These are phyloP conservation scores for Apiospora hydei DNA, from an alignment of 2,329 filamentous ascomycete genomes.

Conservation along the genomic window DNA sequence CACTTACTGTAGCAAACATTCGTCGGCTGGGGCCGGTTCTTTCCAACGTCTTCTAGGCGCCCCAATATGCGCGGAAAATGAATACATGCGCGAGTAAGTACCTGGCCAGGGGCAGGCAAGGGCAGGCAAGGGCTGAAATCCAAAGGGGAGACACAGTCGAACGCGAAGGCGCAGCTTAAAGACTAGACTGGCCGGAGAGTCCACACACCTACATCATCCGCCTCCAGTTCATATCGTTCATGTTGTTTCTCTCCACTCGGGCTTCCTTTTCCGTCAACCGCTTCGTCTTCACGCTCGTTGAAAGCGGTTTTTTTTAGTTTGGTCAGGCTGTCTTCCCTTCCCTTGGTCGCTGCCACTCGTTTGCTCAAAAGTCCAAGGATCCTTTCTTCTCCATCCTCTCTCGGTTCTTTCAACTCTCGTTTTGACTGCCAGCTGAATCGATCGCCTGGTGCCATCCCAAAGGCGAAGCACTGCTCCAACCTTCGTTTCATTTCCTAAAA, in stretches of 20 bases:
- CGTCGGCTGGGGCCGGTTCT: not conserved
- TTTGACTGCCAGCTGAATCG: constrained; percentile 31
- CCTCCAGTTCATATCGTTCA: not conserved
- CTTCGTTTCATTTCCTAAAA: constrained; percentile 15
- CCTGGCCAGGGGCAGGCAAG: not conserved
- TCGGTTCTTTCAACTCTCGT: constrained; percentile 23
- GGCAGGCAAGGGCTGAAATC: not conserved
- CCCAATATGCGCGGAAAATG: not conserved
- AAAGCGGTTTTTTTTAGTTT: not conserved
- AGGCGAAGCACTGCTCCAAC: constrained; percentile 28
- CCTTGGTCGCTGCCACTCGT: constrained; percentile 11
- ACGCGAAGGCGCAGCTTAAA: constrained; percentile 10
- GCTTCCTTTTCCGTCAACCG: constrained; percentile 15
- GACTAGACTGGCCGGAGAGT: constrained; percentile 10
- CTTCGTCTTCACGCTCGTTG: constrained; percentile 21
- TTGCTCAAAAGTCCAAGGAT: not conserved
- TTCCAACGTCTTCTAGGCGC: not conserved
- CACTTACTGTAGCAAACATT: not conserved
- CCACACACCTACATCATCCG: constrained; percentile 14
- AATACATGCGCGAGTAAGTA: constrained; percentile 17
- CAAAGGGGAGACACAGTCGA: not conserved
- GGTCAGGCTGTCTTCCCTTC: not conserved
- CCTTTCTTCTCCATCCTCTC: constrained; percentile 6
- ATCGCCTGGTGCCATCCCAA: constrained; percentile 41
- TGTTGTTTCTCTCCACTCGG: constrained; percentile 7